These are phyloP conservation scores for Oxyria digyna DNA, from an alignment of 148 eudicot genomes.

Conservation along the genomic window DNA sequence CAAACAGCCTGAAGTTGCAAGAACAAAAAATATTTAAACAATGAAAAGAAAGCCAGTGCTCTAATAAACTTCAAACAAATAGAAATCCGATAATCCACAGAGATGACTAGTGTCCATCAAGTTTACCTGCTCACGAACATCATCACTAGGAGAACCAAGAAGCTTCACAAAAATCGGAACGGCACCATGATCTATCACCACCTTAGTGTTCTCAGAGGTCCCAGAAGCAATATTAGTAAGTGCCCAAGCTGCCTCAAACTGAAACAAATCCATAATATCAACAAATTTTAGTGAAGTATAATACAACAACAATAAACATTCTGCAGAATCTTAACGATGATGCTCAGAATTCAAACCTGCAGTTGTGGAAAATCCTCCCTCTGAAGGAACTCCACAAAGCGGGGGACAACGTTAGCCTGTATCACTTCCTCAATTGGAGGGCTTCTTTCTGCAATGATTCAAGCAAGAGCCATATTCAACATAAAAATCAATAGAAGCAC, in stretches of 20 bases:
- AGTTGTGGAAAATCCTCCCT: conserved; percentile 73
- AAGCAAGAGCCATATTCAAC: not conserved
- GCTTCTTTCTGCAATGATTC: conserved; percentile 40
- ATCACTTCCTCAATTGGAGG: conserved; percentile 91
- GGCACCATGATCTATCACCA: conserved; percentile 11
- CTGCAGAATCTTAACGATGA: not conserved
- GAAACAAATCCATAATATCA: not conserved
- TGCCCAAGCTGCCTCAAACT: conserved; percentile 18
- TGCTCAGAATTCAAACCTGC: conserved; percentile 36
- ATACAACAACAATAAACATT: not conserved
- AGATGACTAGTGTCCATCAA: not conserved
- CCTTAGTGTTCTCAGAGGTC: conserved; percentile 12
- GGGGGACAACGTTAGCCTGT: conserved; percentile 72
- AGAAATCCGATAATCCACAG: not conserved
- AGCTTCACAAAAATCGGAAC: conserved; percentile 14
- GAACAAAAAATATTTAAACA: not conserved
- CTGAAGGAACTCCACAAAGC: conserved; percentile 63
- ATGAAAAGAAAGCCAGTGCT: not conserved
- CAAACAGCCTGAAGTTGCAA: conserved; percentile 30
- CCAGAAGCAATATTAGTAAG: conserved; percentile 16
- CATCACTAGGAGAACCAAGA: conserved; percentile 12
- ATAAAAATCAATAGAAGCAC: not conserved
- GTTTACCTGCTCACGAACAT: conserved; percentile 12
- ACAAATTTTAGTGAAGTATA: not conserved
- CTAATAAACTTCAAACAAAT: not conserved